Conservation (phyloP, 768 basidiomycete species). For the Candolleomyces eurysporus region DNA sequence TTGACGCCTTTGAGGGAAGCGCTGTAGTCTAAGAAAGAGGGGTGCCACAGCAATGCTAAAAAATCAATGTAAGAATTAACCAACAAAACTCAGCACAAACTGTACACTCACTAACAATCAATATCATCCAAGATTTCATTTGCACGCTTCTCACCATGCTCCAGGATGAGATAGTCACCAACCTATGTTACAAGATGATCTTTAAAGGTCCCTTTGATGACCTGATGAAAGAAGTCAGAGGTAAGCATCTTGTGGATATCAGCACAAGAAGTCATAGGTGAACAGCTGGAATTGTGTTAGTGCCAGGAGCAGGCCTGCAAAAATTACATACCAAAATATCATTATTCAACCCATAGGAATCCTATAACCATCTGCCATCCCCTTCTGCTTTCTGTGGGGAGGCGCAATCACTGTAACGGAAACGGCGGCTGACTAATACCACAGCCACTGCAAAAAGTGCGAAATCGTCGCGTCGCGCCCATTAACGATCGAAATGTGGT, state of each 20-base stretch:
- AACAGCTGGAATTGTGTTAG: constrained; percentile 22
- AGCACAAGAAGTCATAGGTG: constrained; percentile 27
- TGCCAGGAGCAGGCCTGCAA: too few species aligned
- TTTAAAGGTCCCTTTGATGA: too few species aligned
- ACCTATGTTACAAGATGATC: constrained; percentile 12
- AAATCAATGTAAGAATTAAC: too few species aligned
- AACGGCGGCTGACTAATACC: background rate
- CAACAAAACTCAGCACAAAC: too few species aligned
- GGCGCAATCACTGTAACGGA: background rate
- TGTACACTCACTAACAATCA: constrained; percentile 4
- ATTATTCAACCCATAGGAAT: constrained; percentile 4
- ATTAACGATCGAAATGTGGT: background rate
- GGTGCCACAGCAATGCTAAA: constrained; percentile 20
- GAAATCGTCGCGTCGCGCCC: background rate
- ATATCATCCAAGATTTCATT: background rate
- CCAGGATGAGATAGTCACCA: constrained; percentile 1
- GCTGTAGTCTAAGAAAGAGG: constrained; percentile 16
- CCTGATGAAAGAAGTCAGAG: constrained; percentile 7
- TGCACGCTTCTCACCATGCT: background rate
- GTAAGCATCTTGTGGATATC: constrained; percentile 30
- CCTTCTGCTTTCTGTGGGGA: background rate
- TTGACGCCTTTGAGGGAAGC: constrained; percentile 22
- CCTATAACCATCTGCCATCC: background rate
- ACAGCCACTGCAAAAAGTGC: background rate
- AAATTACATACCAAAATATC: background rate